Base-by-base conservation (phyloP, 139 green algal species). In the Edaphochlamys debaryana region DNA sequence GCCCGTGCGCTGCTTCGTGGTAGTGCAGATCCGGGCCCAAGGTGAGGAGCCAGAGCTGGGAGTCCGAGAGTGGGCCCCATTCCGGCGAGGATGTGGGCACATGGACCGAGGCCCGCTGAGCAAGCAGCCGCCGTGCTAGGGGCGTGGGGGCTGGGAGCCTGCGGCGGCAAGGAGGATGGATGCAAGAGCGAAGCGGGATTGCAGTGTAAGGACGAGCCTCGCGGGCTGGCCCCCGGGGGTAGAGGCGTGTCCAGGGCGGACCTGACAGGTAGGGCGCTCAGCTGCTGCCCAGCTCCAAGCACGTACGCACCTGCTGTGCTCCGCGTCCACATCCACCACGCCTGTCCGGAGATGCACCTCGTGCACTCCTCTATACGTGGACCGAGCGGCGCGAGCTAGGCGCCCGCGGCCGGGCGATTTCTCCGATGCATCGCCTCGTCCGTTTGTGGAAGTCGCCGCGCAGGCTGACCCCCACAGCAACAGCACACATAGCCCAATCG, bases 41-140 rank as follows among this genome's bases (percentile, higher is more conserved):
- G 4, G 75, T 81, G 2, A 81, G 75, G 9, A 81, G 58, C 75
- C 75, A 81, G 3, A 81, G 60, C 41, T 81, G 75, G 0, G 27
- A 17, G 0, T 32, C 25, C 11, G 60, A 38, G 19, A 81, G n/a
- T 2, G 75, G 75, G 3, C 75, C 75, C 75, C 75, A 81, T 25
- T 45, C 36, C 19, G 56, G 73, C 0, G 73, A 56, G 50, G 17
- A 2, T 0, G 73, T 19, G 48, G 73, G 75, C 6, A 41, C 34
- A 9, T 54, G 56, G 25, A 8, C 56, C 23, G 56, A n/a, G 23
- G 25, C 9, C 19, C 6, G 23, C 6, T 63, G 56, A 25, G 6
- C 23, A 23, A 63, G 56, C 56, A n/a, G 56, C 25, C 56, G 56
- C 56, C 56, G 15, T 9, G 56, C 56, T 6, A 6, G 25, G 9